Evolutionary conservation across 768 basidiomycete species (phyloP), one percentile per base, ranked within the genome.

Genomic region (Leccinum subgranulosum): DNA sequence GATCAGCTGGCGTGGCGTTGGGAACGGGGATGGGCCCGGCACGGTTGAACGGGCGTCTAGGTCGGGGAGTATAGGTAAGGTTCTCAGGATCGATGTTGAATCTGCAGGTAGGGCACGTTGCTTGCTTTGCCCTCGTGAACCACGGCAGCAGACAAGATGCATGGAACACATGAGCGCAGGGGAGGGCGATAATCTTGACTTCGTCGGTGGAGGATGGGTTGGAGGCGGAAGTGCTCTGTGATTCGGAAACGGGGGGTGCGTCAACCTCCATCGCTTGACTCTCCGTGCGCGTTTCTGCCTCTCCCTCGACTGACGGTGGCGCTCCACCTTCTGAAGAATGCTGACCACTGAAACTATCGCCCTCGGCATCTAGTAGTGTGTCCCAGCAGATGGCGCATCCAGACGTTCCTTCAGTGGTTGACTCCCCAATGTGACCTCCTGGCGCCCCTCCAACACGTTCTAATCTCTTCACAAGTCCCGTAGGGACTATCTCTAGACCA

Each of bases 71-170:
- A 54, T 76, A 83, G 0, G 88, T 90, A 48, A 91, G 70, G 56
- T 85, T 85, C 55, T 90, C 85, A 0, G 90, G 90, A 65, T 92
- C 90, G 54, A 92, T 82, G 61, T 92, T 85, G 64, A 92, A 92
- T 60, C 90, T 76, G 72, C 90, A 92, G 0, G 88, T 88, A 0
- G 90, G 90, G 62, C 90, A 92, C 2, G 90, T 92, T 19, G 90
- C 91, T 61, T 88, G 87, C 45, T 77, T 79, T 11, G 89, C 87
- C 56, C 87, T 78, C 3, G 90, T 83, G 70, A 92, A 92, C 90
- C 90, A 92, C 1, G 90, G 90, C 10, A 88, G 68, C 34, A 92
- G 80, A 71, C 90, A 92, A 0, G 84, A 77, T 1, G 87, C 81
- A 62, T 92, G 90, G 75, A 92, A 92, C 52, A 89, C 84, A 69